Evolutionary conservation across 1,139 yeast species (phyloP).

Genomic region (Suhomyces maxii): DNA sequence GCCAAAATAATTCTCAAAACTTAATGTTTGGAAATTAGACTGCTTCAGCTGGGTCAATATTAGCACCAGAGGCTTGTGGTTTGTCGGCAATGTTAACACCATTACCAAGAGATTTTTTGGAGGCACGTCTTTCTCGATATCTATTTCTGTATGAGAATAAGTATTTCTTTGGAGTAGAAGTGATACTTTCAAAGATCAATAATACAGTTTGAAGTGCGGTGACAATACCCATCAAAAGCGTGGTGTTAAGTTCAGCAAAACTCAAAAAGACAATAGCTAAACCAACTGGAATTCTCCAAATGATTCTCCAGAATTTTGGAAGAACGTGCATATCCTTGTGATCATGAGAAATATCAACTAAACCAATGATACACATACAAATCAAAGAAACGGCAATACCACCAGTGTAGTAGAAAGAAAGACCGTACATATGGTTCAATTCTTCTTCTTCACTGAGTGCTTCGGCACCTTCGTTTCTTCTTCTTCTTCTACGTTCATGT

Average conservation of each 20-base stretch:
- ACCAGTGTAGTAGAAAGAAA: constrained; percentile 51
- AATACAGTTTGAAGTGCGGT: constrained; percentile 33
- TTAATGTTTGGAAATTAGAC: not conserved
- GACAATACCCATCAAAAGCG: constrained; percentile 45
- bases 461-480: too few relatives aligned
- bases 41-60: not conserved
- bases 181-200: constrained; percentile 37
- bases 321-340: constrained; percentile 29
- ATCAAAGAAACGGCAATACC: constrained; percentile 45
- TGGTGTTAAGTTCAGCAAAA: constrained; percentile 46
- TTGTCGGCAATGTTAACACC: not conserved
- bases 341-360: constrained; percentile 42
- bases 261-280: constrained; percentile 42
- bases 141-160: not conserved
- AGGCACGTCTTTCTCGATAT: not conserved
- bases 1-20: too few relatives aligned
- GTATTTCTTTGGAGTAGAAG: constrained; percentile 27
- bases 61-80: not conserved
- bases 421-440: constrained; percentile 30
- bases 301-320: constrained; percentile 39
- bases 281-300: constrained; percentile 42
- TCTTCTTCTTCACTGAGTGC: constrained; percentile 16
- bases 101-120: not conserved
- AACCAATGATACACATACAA: constrained; percentile 36
- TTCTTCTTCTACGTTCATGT: not conserved